These are phyloP conservation scores for Polyporus tsugae DNA, from an alignment of 1,284 basidiomycete species.

Conservation along the genomic window DNA sequence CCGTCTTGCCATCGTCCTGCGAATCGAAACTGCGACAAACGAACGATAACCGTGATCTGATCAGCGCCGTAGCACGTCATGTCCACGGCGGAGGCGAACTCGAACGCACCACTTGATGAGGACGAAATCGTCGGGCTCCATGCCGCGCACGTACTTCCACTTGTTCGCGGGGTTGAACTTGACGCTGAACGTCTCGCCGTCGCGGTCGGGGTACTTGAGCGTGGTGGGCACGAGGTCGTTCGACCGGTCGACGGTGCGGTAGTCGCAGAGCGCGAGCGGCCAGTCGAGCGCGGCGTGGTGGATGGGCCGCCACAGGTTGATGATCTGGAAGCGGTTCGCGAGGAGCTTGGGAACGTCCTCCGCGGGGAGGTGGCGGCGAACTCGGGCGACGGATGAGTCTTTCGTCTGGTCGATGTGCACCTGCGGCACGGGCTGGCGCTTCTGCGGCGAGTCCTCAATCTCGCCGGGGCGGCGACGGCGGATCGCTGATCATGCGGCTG, in stretches of 20 bases:
- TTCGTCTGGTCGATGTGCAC: conserved; percentile 66
- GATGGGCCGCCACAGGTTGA: conserved; percentile 80
- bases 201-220: conserved; percentile 60
- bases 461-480: conserved; percentile 53
- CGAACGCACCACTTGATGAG: conserved; percentile 71
- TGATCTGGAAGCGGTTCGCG: conserved; percentile 65
- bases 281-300: conserved; percentile 58
- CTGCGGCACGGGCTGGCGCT: conserved; percentile 56
- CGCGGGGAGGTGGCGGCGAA: conserved; percentile 60
- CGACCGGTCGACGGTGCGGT: conserved; percentile 56
- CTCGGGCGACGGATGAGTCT: conserved; percentile 54
- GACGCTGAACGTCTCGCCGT: conserved; percentile 67
- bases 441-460: conserved; percentile 49
- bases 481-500: conserved; percentile 46
- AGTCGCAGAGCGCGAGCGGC: conserved; percentile 73
- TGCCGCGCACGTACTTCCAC: conserved; percentile 72
- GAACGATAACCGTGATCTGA: conserved; percentile 13
- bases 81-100: not conserved
- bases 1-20: conserved; percentile 57
- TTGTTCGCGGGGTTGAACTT: conserved; percentile 59
- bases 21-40: conserved; percentile 56
- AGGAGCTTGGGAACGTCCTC: conserved; percentile 55
- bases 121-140: conserved; percentile 69
- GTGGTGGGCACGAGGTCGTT: conserved; percentile 58
- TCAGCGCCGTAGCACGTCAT: not conserved